Evolutionary conservation across 805 yeast species (phyloP).

Genomic region (Schizosaccharomyces octosporus): DNA sequence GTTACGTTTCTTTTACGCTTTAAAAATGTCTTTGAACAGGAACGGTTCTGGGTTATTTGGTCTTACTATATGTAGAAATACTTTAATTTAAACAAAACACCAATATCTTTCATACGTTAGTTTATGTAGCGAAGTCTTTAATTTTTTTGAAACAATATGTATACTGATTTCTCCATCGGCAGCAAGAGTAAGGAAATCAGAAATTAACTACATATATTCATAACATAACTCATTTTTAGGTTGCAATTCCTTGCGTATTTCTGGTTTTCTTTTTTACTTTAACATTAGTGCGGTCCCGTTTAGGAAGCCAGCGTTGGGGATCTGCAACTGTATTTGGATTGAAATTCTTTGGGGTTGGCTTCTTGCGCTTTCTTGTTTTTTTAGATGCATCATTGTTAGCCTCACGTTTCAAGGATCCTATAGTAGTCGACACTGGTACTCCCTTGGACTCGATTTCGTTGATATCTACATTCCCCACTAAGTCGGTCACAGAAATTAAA

Average conservation of each 20-base stretch:
- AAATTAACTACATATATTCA: neutral
- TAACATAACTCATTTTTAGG: neutral
- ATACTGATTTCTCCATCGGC: no score
- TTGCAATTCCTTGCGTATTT: conserved; percentile 28
- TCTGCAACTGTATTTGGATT: conserved; percentile 22
- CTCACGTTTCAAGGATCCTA: neutral
- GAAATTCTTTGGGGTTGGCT: conserved; percentile 19
- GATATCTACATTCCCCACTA: neutral
- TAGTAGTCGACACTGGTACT: neutral
- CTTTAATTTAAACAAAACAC: no score
- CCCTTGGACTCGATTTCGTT: neutral
- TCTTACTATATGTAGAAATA: no score
- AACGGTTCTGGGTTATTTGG: no score
- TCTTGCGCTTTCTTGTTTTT: conserved; percentile 7
- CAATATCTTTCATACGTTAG: no score
- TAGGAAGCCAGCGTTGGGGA: conserved; percentile 76
- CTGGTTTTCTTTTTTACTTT: conserved; percentile 52
- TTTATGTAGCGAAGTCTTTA: no score
- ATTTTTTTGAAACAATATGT: no score
- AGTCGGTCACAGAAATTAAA: neutral
- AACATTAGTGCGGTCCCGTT: conserved; percentile 63
- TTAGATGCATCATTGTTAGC: neutral
- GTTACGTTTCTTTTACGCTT: no score
- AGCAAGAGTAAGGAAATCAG: no score
- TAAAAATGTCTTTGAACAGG: no score